phyloP scores from a whole-genome alignment of 164 flowering plant species.

The Vitis rupestris region DNA sequence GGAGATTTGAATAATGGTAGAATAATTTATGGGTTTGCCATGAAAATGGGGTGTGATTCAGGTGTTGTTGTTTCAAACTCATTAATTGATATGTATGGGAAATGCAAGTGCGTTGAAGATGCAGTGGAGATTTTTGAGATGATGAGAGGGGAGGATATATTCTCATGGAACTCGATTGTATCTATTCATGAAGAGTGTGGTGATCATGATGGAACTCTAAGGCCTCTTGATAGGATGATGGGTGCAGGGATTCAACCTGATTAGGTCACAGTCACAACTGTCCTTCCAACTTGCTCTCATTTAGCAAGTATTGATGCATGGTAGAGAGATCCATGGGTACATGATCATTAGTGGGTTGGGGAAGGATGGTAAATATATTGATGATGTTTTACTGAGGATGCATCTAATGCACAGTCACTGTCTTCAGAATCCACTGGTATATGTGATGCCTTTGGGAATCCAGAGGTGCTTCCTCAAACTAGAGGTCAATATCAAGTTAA shows the following conservation, averaged over 20 bases:
- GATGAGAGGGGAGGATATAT: conserved; percentile 49
- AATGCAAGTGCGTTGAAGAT: conserved; percentile 44
- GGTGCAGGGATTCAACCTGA: conserved; percentile 45
- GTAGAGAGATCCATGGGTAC: conserved; percentile 63
- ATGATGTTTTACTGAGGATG: conserved; percentile 30
- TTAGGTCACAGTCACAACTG: conserved; percentile 51
- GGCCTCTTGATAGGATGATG: conserved; percentile 51
- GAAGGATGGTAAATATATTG: conserved; percentile 13
- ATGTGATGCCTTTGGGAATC: too few species aligned
- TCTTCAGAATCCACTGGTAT: too few species aligned
- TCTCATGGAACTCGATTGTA: conserved; percentile 77
- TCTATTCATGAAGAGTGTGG: conserved; percentile 52
- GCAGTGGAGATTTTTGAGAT: conserved; percentile 41
- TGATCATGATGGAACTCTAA: conserved; percentile 47
- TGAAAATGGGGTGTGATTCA: conserved; percentile 47
- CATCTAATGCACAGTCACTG: too few species aligned
- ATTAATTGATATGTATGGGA: conserved; percentile 72
- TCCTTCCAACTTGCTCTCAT: conserved; percentile 61
- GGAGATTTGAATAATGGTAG: conserved; percentile 45
- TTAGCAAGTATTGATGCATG: conserved; percentile 62
- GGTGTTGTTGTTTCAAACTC: conserved; percentile 49
- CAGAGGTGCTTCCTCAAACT: too few species aligned
- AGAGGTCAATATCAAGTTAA: too few species aligned
- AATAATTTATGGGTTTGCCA: conserved; percentile 48
- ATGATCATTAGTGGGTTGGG: conserved; percentile 50